Base-by-base conservation (phyloP, 2,329 filamentous ascomycete species). In the Phyllosticta citrichinensis region DNA sequence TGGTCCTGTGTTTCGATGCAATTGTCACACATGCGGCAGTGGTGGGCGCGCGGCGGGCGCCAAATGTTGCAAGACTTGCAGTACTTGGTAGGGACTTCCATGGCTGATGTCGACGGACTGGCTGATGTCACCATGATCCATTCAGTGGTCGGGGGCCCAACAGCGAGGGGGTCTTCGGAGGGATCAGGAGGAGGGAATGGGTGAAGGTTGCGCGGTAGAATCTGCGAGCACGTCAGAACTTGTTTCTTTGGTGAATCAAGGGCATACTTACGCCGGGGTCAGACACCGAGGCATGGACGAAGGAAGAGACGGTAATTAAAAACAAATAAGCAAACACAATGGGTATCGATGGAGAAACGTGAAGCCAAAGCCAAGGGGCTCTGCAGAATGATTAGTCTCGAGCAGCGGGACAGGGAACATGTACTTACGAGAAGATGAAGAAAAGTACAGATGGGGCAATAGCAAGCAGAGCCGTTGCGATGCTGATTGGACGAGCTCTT, bases 21-120 rank as follows among this genome's bases (percentile, higher is more conserved):
- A 73, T 95, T 97, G 75, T 99, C 93, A 76, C 94, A 99, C 27
- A 96, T 83, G 62, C 94, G 89, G 75, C 94, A 99, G 76, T 99
- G 94, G 71, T 99, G 95, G 62, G 91, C 91, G 62, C 94, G 89
- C 27, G 93, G 92, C 40, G 94, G 94, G 2, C 94, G 88, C 94
- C 94, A 99, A 66, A 99, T 92, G 69, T 91, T 91, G 79, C 94
- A 99, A 19, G 92, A 96, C 71, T 92, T 93, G 82, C 94, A 99
- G 76, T 96, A 97, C 76, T 99, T 97, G 63, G 93, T 92, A 0
- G 94, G 94, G 1, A 99, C 92, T 72, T 99, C 94, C 90, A 99
- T 97, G 5, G 92, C 92, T 9, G 91, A 88, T 33, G 89, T 88
- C 27, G 77, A 77, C 10, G 84, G 85, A 63, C 87, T 87, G 47